Evolutionary conservation across 1,139 yeast genomes (phyloP), one percentile per base, ranked within the genome.

Genomic region (Saccharomyces uvarum): DNA sequence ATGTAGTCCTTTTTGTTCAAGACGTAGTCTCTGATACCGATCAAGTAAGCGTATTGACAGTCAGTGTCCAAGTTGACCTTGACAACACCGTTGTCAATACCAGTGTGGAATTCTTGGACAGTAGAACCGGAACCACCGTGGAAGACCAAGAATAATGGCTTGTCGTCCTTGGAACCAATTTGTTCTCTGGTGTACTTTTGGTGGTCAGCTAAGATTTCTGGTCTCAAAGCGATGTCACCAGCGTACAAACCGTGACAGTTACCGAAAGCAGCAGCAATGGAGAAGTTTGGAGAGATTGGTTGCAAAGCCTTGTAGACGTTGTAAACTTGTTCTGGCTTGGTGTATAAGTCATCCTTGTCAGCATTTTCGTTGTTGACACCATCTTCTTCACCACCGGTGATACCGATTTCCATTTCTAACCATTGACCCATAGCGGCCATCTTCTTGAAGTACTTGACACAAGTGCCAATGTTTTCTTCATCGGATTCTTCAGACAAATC

Each of bases 331-430:
- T 88, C 97, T 71, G 99, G 93, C 69, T 85, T 83, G 67, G 99
- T 93, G 86, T 93, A 95, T 70, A 93, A 81, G 63, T 87, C 76
- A 64, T 88, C 90, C 77, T 87, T 85, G 74, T 84, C 83, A 64
- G 88, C 97, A 75, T 84, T 81, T 77, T 91, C 95, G 83, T 93
- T 95, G 86, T 93, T 95, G 70, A 95, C 99, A 84, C 99, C 99
- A 74, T 93, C 99, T 80, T 93, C 99, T 81, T 93, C 99, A 86
- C 99, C 99, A 79, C 99, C 98, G 73, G 99, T 95, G 83, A 93
- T 93, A 84, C 99, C 99, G 74, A 93, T 93, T 82, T 93, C 99
- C 99, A 93, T 95, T 83, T 93, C 99, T 74, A 93, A 84, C 93
- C 95, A 93, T 81, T 93, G 98, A 80, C 83, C 81, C 84, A 91